Evolutionary conservation across 257 asterid genomes (phyloP), one percentile per base, ranked within the genome.

Genomic region (Nicotiana tomentosiformis): DNA sequence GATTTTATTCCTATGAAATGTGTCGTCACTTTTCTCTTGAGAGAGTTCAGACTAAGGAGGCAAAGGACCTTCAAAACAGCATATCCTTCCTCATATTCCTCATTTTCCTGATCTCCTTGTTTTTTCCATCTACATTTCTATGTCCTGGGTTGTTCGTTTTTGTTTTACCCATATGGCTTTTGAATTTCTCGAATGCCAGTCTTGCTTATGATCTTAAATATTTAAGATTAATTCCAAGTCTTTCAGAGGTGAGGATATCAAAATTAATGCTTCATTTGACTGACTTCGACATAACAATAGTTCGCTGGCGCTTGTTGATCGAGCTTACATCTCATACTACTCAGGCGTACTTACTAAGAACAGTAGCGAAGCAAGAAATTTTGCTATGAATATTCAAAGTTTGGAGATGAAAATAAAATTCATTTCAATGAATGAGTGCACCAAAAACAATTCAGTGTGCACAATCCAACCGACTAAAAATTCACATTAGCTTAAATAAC

Each of bases 81-180:
- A 86, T 82, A 88, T 90, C 66, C 90, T 76, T 29, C 9, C 11
- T 74, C 23, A 80, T 87, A 81, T 87, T 66, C 86, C 29, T 61
- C 12, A 20, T 29, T 76, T 77, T 57, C 26, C 17, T 55, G 10
- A 1, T 16, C 26, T 70, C 15, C 4, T 18, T n/a, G 7, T 61
- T 20, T 20, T 61, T n/a, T 20, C n/a, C 66, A 61, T 3, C 23
- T n/a, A 9, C 5, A 9, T 61, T 9, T 61, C 15, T n/a, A 61
- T 20, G 6, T 20, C 10, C 3, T 1, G 10, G 0, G 12, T 7
- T 7, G 49, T 7, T 20, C 10, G 64, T 20, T 20, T 8, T 60
- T 60, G 30, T 30, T 60, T n/a, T n/a, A 23, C 26, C 26, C 26
- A 23, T 23, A 0, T 8, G 66, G 32, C 66, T 60, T 60, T 61